Evolutionary conservation across 306 rosid genomes (phyloP).

Genomic region (Dryas drummondii): DNA sequence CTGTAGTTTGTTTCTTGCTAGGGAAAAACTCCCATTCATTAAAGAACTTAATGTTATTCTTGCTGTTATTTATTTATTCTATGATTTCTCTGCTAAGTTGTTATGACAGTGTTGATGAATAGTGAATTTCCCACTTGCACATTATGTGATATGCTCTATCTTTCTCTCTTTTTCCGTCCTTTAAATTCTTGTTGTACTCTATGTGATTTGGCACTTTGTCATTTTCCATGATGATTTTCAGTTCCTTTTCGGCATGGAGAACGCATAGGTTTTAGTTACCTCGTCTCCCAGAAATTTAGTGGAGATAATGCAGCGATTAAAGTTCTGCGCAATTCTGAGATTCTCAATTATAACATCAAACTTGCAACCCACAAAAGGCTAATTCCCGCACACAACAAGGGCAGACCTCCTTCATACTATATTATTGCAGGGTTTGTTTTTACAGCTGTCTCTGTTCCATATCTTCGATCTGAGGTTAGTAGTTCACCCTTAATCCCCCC

Average conservation of each 20-base stretch:
- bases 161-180: background rate
- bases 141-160: background rate
- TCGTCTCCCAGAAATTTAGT: conserved; percentile 49
- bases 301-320: conserved; percentile 57
- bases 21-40: background rate
- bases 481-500: background rate
- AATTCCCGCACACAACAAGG: conserved; percentile 88
- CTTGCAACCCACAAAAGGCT: conserved; percentile 71
- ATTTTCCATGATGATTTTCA: conserved; percentile 24
- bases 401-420: conserved; percentile 91
- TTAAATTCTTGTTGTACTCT: conserved; percentile 12
- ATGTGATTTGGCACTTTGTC: background rate
- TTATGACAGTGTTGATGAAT: background rate
- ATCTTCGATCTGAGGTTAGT: conserved; percentile 96
- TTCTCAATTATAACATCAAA: conserved; percentile 54
- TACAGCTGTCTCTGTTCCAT: conserved; percentile 82
- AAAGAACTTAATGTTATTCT: background rate
- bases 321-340: conserved; percentile 64
- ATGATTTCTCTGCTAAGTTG: background rate
- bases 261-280: conserved; percentile 89
- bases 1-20: background rate
- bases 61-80: background rate
- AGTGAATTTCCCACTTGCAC: background rate
- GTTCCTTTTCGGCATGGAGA: conserved; percentile 91
- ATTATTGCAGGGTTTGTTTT: conserved; percentile 95